Percentiles rank a stretch among this genome's conserved stretches.
phyloP scores from a whole-genome alignment of 2,329 filamentous ascomycete species.

The Zelopaecilomyces penicillatus region DNA sequence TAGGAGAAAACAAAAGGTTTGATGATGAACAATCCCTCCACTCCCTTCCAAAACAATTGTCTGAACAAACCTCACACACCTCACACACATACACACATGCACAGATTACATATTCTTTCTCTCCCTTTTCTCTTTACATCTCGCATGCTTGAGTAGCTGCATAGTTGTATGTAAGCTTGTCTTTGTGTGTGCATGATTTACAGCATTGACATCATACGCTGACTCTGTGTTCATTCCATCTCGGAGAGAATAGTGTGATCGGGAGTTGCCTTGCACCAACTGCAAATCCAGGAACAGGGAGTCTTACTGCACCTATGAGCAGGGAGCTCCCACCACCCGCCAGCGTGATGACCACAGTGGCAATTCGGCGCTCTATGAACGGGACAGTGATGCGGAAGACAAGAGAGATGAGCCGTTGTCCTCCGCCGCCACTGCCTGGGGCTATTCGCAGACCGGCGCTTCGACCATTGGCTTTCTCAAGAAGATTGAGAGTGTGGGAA shows the following conservation, averaged over 20 bases:
- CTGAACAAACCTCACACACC: too few species aligned
- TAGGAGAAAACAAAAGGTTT: slow-evolving; percentile 52
- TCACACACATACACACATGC: too few species aligned
- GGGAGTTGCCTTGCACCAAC: slow-evolving; percentile 50
- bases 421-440: slow-evolving; percentile 40
- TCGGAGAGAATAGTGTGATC: slow-evolving; percentile 40
- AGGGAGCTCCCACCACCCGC: slow-evolving; percentile 35
- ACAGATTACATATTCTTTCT: background rate
- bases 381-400: background rate
- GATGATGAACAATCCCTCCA: background rate
- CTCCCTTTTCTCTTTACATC: background rate
- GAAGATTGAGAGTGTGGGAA: slow-evolving; percentile 38
- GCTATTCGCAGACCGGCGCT: slow-evolving; percentile 43
- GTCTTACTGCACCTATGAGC: slow-evolving; percentile 49
- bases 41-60: too few species aligned
- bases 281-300: slow-evolving; percentile 50
- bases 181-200: background rate
- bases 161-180: background rate
- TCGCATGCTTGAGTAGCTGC: too few species aligned
- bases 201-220: background rate
- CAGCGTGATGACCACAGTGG: slow-evolving; percentile 15
- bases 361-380: slow-evolving; percentile 1
- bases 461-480: slow-evolving; percentile 48
- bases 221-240: background rate
- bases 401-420: slow-evolving; percentile 25